Base-by-base conservation (phyloP, 2,329 filamentous ascomycete species). In the Aspergillus nomiae region DNA sequence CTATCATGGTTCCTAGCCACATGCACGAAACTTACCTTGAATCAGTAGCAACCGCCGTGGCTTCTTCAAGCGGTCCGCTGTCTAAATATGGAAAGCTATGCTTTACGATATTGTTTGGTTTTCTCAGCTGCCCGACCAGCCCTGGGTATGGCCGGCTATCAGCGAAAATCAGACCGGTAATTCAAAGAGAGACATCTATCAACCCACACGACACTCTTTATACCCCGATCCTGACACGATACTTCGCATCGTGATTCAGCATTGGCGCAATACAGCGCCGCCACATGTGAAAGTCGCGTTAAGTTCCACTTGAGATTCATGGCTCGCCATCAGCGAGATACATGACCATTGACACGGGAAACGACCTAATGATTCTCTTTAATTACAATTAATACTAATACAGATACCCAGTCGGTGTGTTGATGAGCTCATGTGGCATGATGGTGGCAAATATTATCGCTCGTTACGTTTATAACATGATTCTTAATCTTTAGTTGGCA, bases 331-430 rank as follows among this genome's bases (percentile, higher is more conserved):
- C 32, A 55, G 32, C n/a, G 51, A 24, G 51, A 38, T 41, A 30
- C 56, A 56, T 57, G 62, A 30, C 55, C n/a, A 43, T 50, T 28
- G 26, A 59, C 50, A 56, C 55, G 55, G 59, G 36, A 51, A 53
- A 64, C 53, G 60, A 62, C 19, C 43, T 38, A 38, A 64, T 59
- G 63, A 62, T 28, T 54, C 48, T 60, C n/a, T 21, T 34, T 51
- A 7, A 24, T 43, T 41, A 30, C 16, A 10, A 21, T 24, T 51
- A 56, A 45, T 53, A 56, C n/a, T 63, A 60, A 38, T 36, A 26
- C 41, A 45, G 61, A 63, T 62, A 64, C 63, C 63, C 63, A 41
- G 36, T 62, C 38, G 56, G 56, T 53, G 57, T 64, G 56, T 62
- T 62, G 50, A 64, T 41, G 53, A 55, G 30, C 38, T 28, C 50